Conservation (phyloP, 2,329 filamentous ascomycete genomes). For the Beauveria brongniartii region DNA sequence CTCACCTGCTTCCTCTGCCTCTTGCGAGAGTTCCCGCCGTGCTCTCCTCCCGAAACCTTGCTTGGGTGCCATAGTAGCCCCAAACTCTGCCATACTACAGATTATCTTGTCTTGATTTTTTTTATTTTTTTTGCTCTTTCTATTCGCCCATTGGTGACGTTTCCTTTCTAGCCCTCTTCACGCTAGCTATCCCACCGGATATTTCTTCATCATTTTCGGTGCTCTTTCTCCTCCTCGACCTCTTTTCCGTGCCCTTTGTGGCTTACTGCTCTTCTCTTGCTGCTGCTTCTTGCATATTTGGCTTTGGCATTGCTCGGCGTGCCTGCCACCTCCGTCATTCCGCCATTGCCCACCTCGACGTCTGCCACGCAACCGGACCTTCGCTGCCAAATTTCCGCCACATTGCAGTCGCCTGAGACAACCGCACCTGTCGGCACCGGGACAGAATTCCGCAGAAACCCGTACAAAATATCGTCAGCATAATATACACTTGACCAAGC, state of each 20-base stretch:
- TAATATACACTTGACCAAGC: background rate
- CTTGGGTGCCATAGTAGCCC: constrained; percentile 1
- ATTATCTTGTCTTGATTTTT: background rate
- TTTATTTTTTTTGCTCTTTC: background rate
- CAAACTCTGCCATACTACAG: background rate
- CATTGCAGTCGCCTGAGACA: constrained; percentile 8
- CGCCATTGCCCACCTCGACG: background rate
- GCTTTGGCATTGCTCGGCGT: background rate
- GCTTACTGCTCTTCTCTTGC: background rate
- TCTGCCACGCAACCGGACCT: background rate
- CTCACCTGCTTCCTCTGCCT: background rate
- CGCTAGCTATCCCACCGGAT: background rate
- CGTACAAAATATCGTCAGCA: constrained; percentile 7
- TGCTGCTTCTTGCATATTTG: background rate
- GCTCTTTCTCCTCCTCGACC: background rate
- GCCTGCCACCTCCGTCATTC: background rate
- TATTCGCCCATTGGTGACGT: background rate
- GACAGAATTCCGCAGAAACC: constrained; percentile 1
- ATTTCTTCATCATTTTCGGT: background rate
- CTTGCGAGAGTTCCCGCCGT: background rate
- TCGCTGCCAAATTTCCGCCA: background rate
- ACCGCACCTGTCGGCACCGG: background rate
- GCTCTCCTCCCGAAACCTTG: background rate
- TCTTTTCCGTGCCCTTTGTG: background rate
- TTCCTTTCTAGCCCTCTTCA: background rate